phyloP scores from a whole-genome alignment of 2,329 filamentous ascomycete genomes.

The Aspergillus sojae region DNA sequence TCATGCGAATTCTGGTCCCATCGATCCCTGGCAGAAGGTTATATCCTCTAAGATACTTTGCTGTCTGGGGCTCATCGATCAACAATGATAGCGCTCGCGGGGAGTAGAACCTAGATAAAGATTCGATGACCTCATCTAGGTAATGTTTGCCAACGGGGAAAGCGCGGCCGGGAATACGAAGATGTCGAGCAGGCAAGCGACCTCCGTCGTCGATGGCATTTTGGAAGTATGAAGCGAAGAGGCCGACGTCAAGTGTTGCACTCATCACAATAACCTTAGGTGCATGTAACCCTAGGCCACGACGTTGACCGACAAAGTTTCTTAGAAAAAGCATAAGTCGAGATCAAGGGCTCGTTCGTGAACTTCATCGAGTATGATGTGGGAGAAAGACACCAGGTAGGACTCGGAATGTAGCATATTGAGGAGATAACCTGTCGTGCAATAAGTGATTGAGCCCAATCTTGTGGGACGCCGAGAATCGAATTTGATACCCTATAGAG shows the following conservation, averaged over 20 bases:
- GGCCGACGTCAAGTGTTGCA: constrained; percentile 49
- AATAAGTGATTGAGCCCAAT: constrained; percentile 50
- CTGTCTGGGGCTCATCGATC: constrained; percentile 13
- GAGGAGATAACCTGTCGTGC: constrained; percentile 54
- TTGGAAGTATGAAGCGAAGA: constrained; percentile 50
- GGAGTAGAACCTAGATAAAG: constrained; percentile 29
- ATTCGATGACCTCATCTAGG: constrained; percentile 43
- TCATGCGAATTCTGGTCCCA: neutral
- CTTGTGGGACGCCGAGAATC: constrained; percentile 36
- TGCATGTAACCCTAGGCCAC: constrained; percentile 30
- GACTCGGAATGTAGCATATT: constrained; percentile 45
- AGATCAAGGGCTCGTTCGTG: constrained; percentile 51
- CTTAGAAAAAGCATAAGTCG: constrained; percentile 53
- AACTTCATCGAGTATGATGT: constrained; percentile 57
- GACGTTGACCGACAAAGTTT: constrained; percentile 41
- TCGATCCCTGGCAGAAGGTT: neutral
- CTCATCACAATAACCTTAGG: constrained; percentile 55
- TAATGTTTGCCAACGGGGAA: constrained; percentile 48
- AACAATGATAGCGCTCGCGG: constrained; percentile 18
- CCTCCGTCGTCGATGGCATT: constrained; percentile 32
- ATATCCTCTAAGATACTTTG: constrained; percentile 13
- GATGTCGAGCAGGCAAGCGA: constrained; percentile 40
- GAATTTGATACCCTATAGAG: constrained; percentile 51
- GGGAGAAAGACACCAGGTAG: constrained; percentile 45
- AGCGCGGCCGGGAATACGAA: constrained; percentile 49